phyloP scores from a whole-genome alignment of 331 rosid species.

The Malus hybrid region DNA sequence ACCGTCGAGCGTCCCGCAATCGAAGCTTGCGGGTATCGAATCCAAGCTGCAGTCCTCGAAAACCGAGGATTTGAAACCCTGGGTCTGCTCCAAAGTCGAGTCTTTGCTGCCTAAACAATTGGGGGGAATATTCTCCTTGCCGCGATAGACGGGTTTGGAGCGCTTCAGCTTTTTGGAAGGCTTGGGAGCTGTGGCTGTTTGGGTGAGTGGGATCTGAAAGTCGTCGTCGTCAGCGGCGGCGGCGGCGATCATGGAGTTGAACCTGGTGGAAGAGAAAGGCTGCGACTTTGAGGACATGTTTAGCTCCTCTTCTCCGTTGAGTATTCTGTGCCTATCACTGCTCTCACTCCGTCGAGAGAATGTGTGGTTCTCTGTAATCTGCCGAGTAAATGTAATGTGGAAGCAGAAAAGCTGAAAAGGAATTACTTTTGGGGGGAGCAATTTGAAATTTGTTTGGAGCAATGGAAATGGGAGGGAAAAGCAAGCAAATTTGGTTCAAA shows the following conservation, averaged over 20 bases:
- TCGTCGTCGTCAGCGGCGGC: constrained; percentile 48
- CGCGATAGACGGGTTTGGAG: constrained; percentile 3
- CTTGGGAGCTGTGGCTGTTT: constrained; percentile 17
- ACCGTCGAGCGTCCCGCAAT: constrained; percentile 3
- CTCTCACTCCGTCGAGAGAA: background rate
- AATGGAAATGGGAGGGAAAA: constrained; percentile 14
- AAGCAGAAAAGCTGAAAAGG: background rate
- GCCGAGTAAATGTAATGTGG: background rate
- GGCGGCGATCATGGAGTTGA: constrained; percentile 4
- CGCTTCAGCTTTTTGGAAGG: constrained; percentile 36
- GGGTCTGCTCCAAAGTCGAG: constrained; percentile 2
- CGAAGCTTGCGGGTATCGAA: constrained; percentile 50
- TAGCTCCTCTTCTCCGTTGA: background rate
- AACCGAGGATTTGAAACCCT: constrained; percentile 1
- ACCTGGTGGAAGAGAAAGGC: background rate
- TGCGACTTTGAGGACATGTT: background rate
- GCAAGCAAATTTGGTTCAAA: background rate
- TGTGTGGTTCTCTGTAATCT: background rate
- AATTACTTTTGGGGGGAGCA: background rate
- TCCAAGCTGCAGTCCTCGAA: constrained; percentile 41
- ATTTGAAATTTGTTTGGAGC: constrained; percentile 10
- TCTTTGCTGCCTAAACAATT: background rate
- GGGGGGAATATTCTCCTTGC: constrained; percentile 5
- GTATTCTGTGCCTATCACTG: background rate
- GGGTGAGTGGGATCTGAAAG: constrained; percentile 53